Percentiles rank a stretch among this genome's conserved stretches.
Conservation (phyloP, 768 basidiomycete genomes). For the Exsudoporus frostii region DNA sequence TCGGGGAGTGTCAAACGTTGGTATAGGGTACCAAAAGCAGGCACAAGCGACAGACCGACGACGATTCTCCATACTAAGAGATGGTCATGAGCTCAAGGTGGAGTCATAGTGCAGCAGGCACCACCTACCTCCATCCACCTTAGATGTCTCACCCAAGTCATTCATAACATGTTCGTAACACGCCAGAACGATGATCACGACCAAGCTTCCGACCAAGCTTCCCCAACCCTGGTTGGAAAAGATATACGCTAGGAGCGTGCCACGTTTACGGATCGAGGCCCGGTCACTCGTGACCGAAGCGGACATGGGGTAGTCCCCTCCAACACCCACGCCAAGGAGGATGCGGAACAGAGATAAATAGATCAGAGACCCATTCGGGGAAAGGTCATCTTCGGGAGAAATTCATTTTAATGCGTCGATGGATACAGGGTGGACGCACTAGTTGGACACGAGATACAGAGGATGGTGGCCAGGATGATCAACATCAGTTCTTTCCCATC, state of each 20-base stretch:
- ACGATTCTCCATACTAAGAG: conserved; percentile 68
- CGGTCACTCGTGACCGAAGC: conserved; percentile 68
- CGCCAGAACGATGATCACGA: conserved; percentile 60
- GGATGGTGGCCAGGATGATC: conserved; percentile 74
- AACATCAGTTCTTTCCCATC: conserved; percentile 80
- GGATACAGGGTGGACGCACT: conserved; percentile 27
- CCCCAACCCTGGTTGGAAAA: conserved; percentile 82
- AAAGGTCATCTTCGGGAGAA: conserved; percentile 40
- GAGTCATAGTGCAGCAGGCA: background rate
- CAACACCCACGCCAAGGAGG: conserved; percentile 73
- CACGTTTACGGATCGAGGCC: conserved; percentile 60
- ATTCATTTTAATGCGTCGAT: background rate
- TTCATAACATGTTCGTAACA: conserved; percentile 66
- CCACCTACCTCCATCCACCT: conserved; percentile 64
- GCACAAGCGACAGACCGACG: conserved; percentile 70
- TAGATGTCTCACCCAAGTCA: conserved; percentile 51
- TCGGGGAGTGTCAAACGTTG: conserved; percentile 74
- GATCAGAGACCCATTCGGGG: conserved; percentile 50
- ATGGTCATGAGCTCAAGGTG: background rate
- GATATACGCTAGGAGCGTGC: conserved; percentile 73
- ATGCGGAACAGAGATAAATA: conserved; percentile 69
- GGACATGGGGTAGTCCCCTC: conserved; percentile 79
- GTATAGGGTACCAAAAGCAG: conserved; percentile 72
- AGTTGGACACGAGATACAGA: conserved; percentile 64
- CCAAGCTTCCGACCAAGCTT: conserved; percentile 57